Conservation (phyloP, 768 basidiomycete species). For the Lactarius trivialis region DNA sequence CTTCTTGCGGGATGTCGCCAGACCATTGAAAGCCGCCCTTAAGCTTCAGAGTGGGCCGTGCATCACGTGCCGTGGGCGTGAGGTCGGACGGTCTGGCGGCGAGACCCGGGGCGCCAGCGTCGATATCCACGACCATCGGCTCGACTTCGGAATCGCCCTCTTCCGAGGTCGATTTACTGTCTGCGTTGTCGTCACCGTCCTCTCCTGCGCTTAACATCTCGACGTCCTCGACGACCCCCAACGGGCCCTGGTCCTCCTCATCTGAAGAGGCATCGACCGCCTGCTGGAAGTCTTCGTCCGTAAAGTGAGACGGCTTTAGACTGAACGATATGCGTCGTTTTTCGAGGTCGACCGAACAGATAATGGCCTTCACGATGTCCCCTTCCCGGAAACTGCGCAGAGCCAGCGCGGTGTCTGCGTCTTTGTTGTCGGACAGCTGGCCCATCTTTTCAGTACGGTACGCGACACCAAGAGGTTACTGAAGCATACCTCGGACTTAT, state of each 20-base stretch:
- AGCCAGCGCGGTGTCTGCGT: constrained; percentile 71
- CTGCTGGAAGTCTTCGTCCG: constrained; percentile 51
- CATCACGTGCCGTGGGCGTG: neutral
- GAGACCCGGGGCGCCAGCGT: constrained; percentile 19
- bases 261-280: constrained; percentile 32
- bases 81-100: neutral
- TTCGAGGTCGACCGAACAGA: constrained; percentile 66
- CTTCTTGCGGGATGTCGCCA: constrained; percentile 30
- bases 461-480: neutral
- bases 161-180: constrained; percentile 17
- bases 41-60: constrained; percentile 40
- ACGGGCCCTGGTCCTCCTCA: constrained; percentile 27
- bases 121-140: constrained; percentile 42
- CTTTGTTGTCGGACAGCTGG: constrained; percentile 83
- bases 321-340: constrained; percentile 77
- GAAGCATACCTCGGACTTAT: constrained; percentile 77
- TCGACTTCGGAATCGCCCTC: constrained; percentile 20
- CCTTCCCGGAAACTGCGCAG: constrained; percentile 80
- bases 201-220: constrained; percentile 29
- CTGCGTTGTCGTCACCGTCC: constrained; percentile 2
- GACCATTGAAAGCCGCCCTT: constrained; percentile 72
- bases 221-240: constrained; percentile 32
- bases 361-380: constrained; percentile 74
- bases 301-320: constrained; percentile 85
- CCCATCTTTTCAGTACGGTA: neutral